Base-by-base conservation (phyloP, 768 basidiomycete genomes). In the Imleria badia region DNA sequence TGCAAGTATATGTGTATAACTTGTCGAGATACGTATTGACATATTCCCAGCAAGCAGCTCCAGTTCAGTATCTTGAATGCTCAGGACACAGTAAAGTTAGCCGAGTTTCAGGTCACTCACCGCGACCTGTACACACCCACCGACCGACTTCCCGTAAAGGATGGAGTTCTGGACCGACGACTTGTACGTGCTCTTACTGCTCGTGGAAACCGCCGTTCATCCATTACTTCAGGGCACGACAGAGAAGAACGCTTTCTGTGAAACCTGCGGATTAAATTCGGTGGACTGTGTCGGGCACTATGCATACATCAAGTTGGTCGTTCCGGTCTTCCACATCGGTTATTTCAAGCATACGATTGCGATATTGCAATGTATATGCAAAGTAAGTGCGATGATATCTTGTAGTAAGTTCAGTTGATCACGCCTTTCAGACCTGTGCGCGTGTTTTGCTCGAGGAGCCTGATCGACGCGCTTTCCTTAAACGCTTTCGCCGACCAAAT, bases 201-300 rank as follows among this genome's bases (percentile, higher is more conserved):
- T 30, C 10, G 14, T 20, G 12, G 29, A 29, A 41, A 30, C 30
- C 15, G 6, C 11, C 17, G 15, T 45, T 52, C 44, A 61, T 46
- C 6, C 26, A 26, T 48, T 44, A 47, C 30, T 12, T 10, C 60
- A 97, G 95, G 97, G 97, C 40, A 96, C 94, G 5, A 91, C 92
- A 38, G 94, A 97, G 68, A 98, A 98, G 77, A 82, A 78, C 54
- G 83, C 89, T 26, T 89, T 86, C 66, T 99, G 97, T 73, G 91
- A 95, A 72, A 99, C 97, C 0, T 99, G 97, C 65, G 93, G 93
- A 9, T 83, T 94, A 58, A 86, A 83, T 17, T 86, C 92, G 29
- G 90, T 94, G 3, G 93, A 97, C 57, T 99, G 97, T 68, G 95
- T 97, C 22, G 97, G 97, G 1, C 97, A 99, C 72, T 98, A 97